Conservation (phyloP, 1,284 basidiomycete species). For the Papiliotrema flavescens region DNA sequence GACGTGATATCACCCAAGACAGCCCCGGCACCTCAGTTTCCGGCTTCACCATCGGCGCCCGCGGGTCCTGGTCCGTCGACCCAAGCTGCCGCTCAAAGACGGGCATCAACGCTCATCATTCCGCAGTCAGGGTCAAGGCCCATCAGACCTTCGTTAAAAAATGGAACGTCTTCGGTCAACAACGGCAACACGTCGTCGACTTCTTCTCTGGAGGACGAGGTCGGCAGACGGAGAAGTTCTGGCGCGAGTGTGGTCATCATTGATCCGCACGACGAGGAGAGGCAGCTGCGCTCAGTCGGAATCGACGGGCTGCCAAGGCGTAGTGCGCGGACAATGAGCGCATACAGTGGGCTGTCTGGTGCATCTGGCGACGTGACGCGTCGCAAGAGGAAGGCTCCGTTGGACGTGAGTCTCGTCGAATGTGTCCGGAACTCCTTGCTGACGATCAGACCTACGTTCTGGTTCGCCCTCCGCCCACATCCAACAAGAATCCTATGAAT, state of each 20-base stretch:
- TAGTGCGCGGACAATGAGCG: slow-evolving; percentile 2
- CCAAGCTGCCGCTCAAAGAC: slow-evolving; percentile 5
- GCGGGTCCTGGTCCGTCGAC: slow-evolving; percentile 30
- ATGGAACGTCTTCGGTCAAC: slow-evolving; percentile 7
- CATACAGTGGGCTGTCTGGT: background rate
- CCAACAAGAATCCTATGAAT: slow-evolving; percentile 83
- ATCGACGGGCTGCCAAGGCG: background rate
- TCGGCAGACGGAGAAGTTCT: slow-evolving; percentile 11
- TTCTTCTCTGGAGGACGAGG: slow-evolving; percentile 3
- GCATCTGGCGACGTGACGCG: background rate
- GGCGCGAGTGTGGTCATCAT: slow-evolving; percentile 17
- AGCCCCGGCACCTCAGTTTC: background rate
- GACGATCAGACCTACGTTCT: slow-evolving; percentile 61
- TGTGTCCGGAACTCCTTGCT: too few relatives aligned
- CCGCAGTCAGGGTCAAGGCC: slow-evolving; percentile 1
- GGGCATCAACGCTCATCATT: slow-evolving; percentile 3
- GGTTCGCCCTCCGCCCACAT: slow-evolving; percentile 55
- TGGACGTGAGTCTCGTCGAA: slow-evolving; percentile 3
- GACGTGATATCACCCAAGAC: background rate
- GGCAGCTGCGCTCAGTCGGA: background rate
- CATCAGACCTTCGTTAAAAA: slow-evolving; percentile 12
- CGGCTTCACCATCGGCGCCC: slow-evolving; percentile 2
- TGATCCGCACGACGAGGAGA: slow-evolving; percentile 12
- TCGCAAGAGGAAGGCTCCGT: background rate
- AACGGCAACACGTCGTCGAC: slow-evolving; percentile 9